Percentiles rank a stretch among this genome's conserved stretches.
Evolutionary conservation across 768 basidiomycete species (phyloP).

Genomic region (Pleurotus platypus): DNA sequence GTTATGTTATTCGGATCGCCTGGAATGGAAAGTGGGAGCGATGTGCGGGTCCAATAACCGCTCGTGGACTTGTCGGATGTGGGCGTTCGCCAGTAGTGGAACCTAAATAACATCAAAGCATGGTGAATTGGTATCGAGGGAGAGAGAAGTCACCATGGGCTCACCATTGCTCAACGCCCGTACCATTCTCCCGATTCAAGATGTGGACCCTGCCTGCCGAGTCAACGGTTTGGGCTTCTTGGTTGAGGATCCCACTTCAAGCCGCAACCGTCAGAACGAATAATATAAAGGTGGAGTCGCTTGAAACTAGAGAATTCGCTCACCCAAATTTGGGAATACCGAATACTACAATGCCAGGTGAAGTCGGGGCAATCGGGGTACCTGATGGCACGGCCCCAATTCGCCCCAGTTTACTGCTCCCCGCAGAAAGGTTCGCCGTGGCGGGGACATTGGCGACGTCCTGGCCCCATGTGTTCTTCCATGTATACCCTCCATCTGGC

Average conservation of each 20-base stretch:
- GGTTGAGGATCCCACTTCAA: conserved; percentile 41
- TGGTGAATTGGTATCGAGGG: background rate
- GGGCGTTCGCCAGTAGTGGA: background rate
- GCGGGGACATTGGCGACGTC: conserved; percentile 19
- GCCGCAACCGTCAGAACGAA: background rate
- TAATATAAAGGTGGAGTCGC: conserved; percentile 15
- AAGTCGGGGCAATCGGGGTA: conserved; percentile 26
- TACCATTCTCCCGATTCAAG: conserved; percentile 36
- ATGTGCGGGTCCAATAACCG: conserved; percentile 27
- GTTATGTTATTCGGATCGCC: conserved; percentile 29
- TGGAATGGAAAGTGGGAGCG: conserved; percentile 22
- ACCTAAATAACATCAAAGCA: conserved; percentile 16
- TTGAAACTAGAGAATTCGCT: conserved; percentile 25
- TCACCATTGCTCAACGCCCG: conserved; percentile 4
- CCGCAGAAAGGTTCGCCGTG: background rate
- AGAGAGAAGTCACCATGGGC: background rate
- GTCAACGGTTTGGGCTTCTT: conserved; percentile 46
- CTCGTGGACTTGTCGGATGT: background rate
- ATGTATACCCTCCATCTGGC: conserved; percentile 24
- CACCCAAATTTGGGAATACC: conserved; percentile 33
- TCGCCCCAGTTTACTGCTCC: too few relatives aligned
- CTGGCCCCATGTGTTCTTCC: conserved; percentile 34
- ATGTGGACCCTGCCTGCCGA: conserved; percentile 40
- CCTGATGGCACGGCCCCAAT: background rate
- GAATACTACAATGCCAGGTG: conserved; percentile 30